A percentile compares a stretch with the other conserved stretches of the same genome.
phyloP scores from a whole-genome alignment of 805 yeast genomes.

The Candida easanensis region DNA sequence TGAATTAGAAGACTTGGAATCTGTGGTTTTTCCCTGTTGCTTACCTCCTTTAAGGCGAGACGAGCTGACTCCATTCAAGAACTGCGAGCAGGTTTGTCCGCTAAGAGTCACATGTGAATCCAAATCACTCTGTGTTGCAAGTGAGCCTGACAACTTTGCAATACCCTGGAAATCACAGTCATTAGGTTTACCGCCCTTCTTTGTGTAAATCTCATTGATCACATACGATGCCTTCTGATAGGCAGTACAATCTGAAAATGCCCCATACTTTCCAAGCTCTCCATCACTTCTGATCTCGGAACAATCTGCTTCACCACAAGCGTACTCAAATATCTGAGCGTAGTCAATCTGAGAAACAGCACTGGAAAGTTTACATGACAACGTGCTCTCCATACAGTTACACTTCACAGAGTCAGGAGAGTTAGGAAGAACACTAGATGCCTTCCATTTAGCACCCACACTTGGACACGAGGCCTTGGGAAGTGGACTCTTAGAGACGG shows the following conservation, averaged over 20 bases:
- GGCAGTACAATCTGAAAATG: slow-evolving; percentile 62
- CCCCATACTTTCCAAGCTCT: slow-evolving; percentile 58
- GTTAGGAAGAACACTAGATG: slow-evolving; percentile 60
- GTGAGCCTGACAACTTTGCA: slow-evolving; percentile 16
- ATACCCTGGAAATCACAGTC: slow-evolving; percentile 28
- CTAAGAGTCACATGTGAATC: slow-evolving; percentile 3
- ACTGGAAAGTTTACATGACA: slow-evolving; percentile 54
- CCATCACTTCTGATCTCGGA: slow-evolving; percentile 59
- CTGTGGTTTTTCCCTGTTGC: no score
- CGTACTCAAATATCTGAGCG: slow-evolving; percentile 50
- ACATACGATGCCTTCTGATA: slow-evolving; percentile 61
- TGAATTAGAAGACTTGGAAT: not conserved
- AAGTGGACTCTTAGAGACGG: slow-evolving; percentile 8
- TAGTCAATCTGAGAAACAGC: slow-evolving; percentile 47
- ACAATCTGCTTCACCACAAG: slow-evolving; percentile 60
- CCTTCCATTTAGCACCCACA: slow-evolving; percentile 53
- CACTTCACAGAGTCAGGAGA: slow-evolving; percentile 62
- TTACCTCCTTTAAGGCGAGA: no score
- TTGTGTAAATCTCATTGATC: slow-evolving; percentile 58
- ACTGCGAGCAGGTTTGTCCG: slow-evolving; percentile 22
- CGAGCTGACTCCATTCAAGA: slow-evolving; percentile 6
- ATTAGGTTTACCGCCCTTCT: slow-evolving; percentile 34
- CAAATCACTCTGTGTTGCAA: slow-evolving; percentile 12
- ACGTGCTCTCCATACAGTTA: slow-evolving; percentile 53
- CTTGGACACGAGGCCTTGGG: slow-evolving; percentile 45